Percentiles rank a stretch among this genome's conserved stretches.
phyloP scores from a whole-genome alignment of 2,329 filamentous ascomycete species.

The Colletotrichum navitas region DNA sequence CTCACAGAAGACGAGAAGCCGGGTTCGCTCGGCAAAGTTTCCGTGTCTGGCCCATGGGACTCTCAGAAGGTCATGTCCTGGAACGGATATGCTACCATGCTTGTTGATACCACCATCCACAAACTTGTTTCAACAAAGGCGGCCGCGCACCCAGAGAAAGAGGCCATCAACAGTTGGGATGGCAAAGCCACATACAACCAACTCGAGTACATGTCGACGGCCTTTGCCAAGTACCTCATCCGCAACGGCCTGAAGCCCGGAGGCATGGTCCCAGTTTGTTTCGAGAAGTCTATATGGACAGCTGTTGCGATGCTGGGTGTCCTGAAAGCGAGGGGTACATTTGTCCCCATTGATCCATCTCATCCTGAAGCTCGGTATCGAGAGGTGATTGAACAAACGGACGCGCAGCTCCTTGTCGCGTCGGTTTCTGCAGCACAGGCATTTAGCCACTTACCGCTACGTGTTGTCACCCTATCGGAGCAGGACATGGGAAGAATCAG shows the following conservation, averaged over 20 bases:
- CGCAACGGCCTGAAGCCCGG: slow-evolving; percentile 3
- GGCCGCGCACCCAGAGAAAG: slow-evolving; percentile 43
- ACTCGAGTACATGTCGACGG: slow-evolving; percentile 39
- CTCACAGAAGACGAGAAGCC: slow-evolving; percentile 35
- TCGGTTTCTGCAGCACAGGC: neutral
- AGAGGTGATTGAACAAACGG: slow-evolving; percentile 2
- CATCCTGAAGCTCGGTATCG: neutral
- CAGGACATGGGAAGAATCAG: no score
- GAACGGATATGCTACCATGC: neutral
- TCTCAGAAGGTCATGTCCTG: slow-evolving; percentile 9
- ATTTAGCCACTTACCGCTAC: neutral
- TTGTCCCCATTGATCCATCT: slow-evolving; percentile 41
- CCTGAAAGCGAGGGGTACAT: slow-evolving; percentile 46
- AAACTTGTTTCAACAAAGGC: slow-evolving; percentile 11
- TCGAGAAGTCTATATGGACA: slow-evolving; percentile 45
- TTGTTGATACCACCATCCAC: slow-evolving; percentile 38
- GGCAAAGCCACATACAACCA: slow-evolving; percentile 48
- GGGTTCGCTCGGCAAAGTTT: slow-evolving; percentile 10
- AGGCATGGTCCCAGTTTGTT: slow-evolving; percentile 42
- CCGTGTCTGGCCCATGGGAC: slow-evolving; percentile 27
- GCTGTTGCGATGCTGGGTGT: slow-evolving; percentile 45
- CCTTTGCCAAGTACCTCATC: slow-evolving; percentile 18
- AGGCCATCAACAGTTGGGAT: slow-evolving; percentile 49
- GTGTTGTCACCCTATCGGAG: no score
- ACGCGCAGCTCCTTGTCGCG: neutral